These are phyloP conservation scores for Aspergillus sp. DNA, from an alignment of 2,329 filamentous ascomycete species.

Conservation along the genomic window DNA sequence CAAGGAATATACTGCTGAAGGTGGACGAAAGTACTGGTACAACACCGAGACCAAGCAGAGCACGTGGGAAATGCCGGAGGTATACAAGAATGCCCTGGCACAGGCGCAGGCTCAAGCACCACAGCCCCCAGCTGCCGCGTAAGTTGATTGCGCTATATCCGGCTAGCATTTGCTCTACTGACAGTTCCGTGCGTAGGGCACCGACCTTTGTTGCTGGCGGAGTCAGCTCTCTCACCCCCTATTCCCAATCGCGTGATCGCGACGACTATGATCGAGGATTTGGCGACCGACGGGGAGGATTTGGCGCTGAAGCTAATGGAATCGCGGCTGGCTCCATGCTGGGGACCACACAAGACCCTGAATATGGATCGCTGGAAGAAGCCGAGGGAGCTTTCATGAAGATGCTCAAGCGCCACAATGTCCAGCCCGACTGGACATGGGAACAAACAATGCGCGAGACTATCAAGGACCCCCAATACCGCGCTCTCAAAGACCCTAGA, in stretches of 20 bases:
- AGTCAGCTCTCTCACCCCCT: conserved; percentile 48
- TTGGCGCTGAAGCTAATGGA: conserved; percentile 48
- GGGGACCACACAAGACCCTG: conserved; percentile 64
- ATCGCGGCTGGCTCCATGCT: conserved; percentile 43
- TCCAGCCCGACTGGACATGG: conserved; percentile 92
- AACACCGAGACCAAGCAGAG: conserved; percentile 91
- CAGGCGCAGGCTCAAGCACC: conserved; percentile 60
- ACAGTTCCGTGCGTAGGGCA: conserved; percentile 46
- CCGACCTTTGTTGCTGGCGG: conserved; percentile 66
- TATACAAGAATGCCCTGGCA: conserved; percentile 74
- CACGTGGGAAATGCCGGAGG: conserved; percentile 91
- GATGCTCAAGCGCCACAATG: conserved; percentile 79
- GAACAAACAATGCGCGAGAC: conserved; percentile 83
- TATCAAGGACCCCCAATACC: conserved; percentile 89
- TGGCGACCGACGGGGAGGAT: conserved; percentile 53
- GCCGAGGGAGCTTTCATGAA: conserved; percentile 93
- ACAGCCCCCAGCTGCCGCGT: conserved; percentile 52
- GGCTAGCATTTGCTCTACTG: conserved; percentile 30
- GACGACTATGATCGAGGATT: conserved; percentile 53
- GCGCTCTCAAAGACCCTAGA: conserved; percentile 88
- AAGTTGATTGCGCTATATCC: conserved; percentile 31
- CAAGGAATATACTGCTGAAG: conserved; percentile 88
- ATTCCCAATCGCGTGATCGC: conserved; percentile 51
- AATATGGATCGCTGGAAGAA: conserved; percentile 80
- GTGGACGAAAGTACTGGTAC: conserved; percentile 93